Percentiles rank a stretch among this genome's conserved stretches.
Evolutionary conservation across 2,329 filamentous ascomycete genomes (phyloP).

Genomic region (Exophiala aquamarina): DNA sequence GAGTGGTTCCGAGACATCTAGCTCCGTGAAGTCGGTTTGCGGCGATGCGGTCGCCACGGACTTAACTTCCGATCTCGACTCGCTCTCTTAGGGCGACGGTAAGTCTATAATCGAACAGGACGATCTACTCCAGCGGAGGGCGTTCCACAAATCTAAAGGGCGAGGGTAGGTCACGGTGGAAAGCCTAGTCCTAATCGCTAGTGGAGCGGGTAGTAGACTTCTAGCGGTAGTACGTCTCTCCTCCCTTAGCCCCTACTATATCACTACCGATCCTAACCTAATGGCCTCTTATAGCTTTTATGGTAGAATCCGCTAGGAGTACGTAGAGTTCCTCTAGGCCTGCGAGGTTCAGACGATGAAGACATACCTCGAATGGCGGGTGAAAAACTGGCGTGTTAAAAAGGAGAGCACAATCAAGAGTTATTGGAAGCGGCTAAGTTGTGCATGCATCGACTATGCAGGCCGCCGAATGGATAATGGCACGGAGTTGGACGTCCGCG

Average conservation of each 20-base stretch:
- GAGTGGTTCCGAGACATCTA: no score
- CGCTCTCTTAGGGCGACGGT: no score
- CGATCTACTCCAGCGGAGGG: slow-evolving; percentile 1
- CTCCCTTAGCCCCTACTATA: no score
- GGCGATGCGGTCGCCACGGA: no score
- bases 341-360: slow-evolving; percentile 5
- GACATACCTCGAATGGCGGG: slow-evolving; percentile 8
- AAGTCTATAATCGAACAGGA: neutral
- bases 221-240: slow-evolving; percentile 4
- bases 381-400: slow-evolving; percentile 2
- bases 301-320: neutral
- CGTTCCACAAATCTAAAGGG: neutral
- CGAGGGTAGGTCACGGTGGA: slow-evolving; percentile 1
- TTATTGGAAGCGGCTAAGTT: slow-evolving; percentile 7
- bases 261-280: no score
- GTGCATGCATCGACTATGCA: slow-evolving; percentile 2
- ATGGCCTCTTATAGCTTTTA: neutral
- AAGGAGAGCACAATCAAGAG: slow-evolving; percentile 10
- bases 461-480: slow-evolving; percentile 8
- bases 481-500: slow-evolving; percentile 6
- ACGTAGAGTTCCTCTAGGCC: neutral
- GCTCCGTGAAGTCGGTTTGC: no score
- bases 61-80: no score
- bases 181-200: slow-evolving; percentile 3
- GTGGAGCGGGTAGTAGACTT: slow-evolving; percentile 5